Percentiles rank a stretch among this genome's conserved stretches.
Evolutionary conservation across 2,329 filamentous ascomycete species (phyloP).

Genomic region (Colletotrichum liriopes): DNA sequence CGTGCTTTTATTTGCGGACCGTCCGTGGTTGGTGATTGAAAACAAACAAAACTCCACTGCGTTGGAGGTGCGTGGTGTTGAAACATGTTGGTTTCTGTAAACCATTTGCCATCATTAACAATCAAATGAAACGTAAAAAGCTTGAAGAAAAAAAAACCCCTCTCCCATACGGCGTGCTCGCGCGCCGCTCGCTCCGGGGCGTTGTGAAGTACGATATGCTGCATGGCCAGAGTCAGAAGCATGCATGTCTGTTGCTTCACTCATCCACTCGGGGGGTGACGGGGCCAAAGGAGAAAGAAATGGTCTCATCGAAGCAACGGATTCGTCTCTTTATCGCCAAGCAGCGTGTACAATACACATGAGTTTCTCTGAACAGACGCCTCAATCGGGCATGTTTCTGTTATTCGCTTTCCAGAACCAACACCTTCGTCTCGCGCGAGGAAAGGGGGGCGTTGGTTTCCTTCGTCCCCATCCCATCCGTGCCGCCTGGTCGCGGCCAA

Average conservation of each 20-base stretch:
- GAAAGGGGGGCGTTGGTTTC: neutral
- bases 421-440: neutral
- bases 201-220: neutral
- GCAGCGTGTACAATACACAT: neutral
- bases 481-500: neutral
- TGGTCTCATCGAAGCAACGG: neutral
- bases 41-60: neutral
- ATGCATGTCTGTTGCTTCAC: neutral
- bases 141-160: neutral
- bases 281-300: neutral
- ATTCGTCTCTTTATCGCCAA: neutral
- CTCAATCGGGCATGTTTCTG: neutral
- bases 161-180: neutral
- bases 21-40: slow-evolving; percentile 4
- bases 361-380: neutral
- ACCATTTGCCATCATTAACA: slow-evolving; percentile 3
- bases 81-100: slow-evolving; percentile 5
- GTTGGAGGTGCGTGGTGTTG: neutral
- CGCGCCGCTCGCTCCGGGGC: too few relatives aligned
- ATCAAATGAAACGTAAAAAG: slow-evolving; percentile 12
- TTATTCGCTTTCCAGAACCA: slow-evolving; percentile 10
- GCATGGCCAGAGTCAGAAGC: too few relatives aligned
- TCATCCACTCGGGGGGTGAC: neutral
- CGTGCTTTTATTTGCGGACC: neutral
- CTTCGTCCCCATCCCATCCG: neutral